Percentiles rank a stretch among this genome's conserved stretches.
Evolutionary conservation across 495 filamentous ascomycete species (phyloP).

Genomic region (Penicillium herquei): DNA sequence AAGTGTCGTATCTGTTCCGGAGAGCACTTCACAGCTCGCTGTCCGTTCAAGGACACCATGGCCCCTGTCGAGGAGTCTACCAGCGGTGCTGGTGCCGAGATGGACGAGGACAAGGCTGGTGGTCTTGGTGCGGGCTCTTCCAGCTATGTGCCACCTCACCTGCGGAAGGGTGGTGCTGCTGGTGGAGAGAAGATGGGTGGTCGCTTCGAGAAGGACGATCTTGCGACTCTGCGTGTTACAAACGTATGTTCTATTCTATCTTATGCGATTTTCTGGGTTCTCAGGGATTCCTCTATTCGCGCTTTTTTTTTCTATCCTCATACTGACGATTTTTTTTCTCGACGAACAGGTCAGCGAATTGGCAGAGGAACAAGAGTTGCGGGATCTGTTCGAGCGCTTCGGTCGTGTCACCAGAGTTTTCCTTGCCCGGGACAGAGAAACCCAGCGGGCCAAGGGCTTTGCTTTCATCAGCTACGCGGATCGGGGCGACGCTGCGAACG

Average conservation of each 20-base stretch:
- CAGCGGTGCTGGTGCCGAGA: slow-evolving; percentile 51
- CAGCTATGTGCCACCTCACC: slow-evolving; percentile 89
- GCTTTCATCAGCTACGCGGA: slow-evolving; percentile 97
- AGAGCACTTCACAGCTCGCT: slow-evolving; percentile 97
- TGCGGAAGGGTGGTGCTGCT: slow-evolving; percentile 67
- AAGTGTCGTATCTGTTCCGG: slow-evolving; percentile 98
- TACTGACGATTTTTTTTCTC: slow-evolving; percentile 12
- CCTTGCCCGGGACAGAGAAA: slow-evolving; percentile 94
- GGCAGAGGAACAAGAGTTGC: slow-evolving; percentile 90
- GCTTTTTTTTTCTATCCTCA: neutral
- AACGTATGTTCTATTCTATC: slow-evolving; percentile 67
- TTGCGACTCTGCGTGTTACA: slow-evolving; percentile 93
- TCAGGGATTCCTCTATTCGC: neutral
- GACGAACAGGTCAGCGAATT: slow-evolving; percentile 82
- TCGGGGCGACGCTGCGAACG: slow-evolving; percentile 79
- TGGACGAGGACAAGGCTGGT: slow-evolving; percentile 53
- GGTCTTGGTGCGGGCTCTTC: slow-evolving; percentile 65
- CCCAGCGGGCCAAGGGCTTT: slow-evolving; percentile 92
- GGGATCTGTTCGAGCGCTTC: slow-evolving; percentile 96
- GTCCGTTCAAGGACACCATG: slow-evolving; percentile 83
- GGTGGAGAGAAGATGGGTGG: slow-evolving; percentile 87
- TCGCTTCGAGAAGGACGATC: slow-evolving; percentile 93
- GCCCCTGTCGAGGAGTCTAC: slow-evolving; percentile 67
- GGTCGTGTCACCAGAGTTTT: slow-evolving; percentile 96
- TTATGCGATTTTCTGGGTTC: slow-evolving; percentile 1